Conservation (phyloP, 2,329 filamentous ascomycete species). For the Epichloe brachyelytri region DNA sequence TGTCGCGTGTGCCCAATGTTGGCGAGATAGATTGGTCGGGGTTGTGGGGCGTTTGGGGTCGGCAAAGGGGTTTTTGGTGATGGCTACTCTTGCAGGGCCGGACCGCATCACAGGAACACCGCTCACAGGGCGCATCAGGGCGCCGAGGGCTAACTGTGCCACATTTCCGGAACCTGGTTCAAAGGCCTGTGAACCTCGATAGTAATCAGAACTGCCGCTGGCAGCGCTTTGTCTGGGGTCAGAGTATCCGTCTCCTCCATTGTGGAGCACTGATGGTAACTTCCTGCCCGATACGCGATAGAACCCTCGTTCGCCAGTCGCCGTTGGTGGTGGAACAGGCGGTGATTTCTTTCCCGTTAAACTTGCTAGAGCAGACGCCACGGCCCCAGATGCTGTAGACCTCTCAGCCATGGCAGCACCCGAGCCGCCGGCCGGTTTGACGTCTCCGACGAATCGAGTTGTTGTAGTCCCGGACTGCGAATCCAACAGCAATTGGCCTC, state of each 20-base stretch:
- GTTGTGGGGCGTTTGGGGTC: conserved; percentile 15
- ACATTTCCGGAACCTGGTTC: conserved; percentile 20
- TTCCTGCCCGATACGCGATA: conserved; percentile 54
- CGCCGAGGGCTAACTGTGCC: conserved; percentile 37
- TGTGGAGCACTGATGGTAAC: conserved; percentile 47
- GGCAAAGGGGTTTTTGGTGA: conserved; percentile 40
- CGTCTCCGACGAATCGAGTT: conserved; percentile 3
- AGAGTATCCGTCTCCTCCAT: conserved; percentile 50
- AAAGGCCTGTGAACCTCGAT: conserved; percentile 39
- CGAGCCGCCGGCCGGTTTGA: conserved; percentile 14
- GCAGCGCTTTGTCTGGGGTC: conserved; percentile 32
- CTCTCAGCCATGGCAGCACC: conserved; percentile 32
- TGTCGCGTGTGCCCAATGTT: conserved; percentile 22
- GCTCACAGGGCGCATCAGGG: conserved; percentile 47
- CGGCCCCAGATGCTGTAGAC: conserved; percentile 21
- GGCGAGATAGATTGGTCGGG: conserved; percentile 15
- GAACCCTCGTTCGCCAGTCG: conserved; percentile 41
- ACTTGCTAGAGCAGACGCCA: conserved; percentile 36
- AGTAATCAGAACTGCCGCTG: conserved; percentile 39
- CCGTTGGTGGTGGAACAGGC: conserved; percentile 18
- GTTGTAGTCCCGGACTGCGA: conserved; percentile 17
- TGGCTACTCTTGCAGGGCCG: conserved; percentile 52
- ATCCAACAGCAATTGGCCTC: conserved; percentile 30
- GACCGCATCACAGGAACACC: conserved; percentile 47
- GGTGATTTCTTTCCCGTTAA: conserved; percentile 28